Conservation (phyloP, 2,329 filamentous ascomycete species). For the Exophiala xenobiotica region DNA sequence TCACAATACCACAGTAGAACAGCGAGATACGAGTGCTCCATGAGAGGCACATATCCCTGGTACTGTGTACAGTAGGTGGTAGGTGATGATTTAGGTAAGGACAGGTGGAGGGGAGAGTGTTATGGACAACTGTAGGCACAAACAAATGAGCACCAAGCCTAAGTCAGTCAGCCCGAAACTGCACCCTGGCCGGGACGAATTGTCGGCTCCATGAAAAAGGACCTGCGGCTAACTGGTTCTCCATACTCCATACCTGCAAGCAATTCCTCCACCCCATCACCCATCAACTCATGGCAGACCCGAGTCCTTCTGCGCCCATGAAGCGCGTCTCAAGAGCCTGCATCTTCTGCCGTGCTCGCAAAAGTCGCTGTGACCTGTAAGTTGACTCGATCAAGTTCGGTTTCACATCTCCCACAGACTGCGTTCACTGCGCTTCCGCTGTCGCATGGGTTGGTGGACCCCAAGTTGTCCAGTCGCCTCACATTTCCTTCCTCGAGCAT, state of each 20-base stretch:
- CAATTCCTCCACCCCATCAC: slow-evolving; percentile 2
- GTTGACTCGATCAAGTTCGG: slow-evolving; percentile 28
- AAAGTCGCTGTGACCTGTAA: slow-evolving; percentile 54
- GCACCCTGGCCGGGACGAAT: no score
- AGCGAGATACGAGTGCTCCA: no score
- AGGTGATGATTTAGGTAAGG: no score
- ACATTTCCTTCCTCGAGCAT: background rate
- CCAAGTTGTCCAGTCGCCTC: slow-evolving; percentile 1
- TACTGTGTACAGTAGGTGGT: no score
- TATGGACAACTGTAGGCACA: no score
- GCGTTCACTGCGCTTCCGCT: no score
- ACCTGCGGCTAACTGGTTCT: background rate
- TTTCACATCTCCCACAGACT: slow-evolving; percentile 4
- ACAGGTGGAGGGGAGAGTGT: no score
- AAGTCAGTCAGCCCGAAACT: no score
- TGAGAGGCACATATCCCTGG: no score
- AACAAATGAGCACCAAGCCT: no score
- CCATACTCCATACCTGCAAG: background rate
- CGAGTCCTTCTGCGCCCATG: slow-evolving; percentile 31
- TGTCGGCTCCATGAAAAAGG: background rate
- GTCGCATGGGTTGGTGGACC: background rate
- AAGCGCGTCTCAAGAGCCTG: slow-evolving; percentile 51
- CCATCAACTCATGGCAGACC: slow-evolving; percentile 21
- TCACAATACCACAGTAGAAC: no score
- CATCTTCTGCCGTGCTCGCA: slow-evolving; percentile 50